phyloP scores from a whole-genome alignment of 257 asterid species.

The Schizonepeta tenuifolia region DNA sequence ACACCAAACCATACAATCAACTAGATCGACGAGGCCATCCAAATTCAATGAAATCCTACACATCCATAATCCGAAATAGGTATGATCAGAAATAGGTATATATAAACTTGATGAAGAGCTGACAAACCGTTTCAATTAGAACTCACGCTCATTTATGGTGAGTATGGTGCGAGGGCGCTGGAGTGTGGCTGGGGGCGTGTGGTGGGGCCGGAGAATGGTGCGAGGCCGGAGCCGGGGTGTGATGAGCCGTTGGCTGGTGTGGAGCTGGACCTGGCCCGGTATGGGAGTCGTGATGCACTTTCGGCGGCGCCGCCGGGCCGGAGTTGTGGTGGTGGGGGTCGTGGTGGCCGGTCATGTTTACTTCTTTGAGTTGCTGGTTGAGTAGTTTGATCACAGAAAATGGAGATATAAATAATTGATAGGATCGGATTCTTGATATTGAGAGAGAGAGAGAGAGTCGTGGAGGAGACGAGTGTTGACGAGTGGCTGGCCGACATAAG shows the following conservation, averaged over 20 bases:
- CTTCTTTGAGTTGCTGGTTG: neutral
- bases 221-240: conserved; percentile 20
- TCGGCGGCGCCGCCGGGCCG: conserved; percentile 26
- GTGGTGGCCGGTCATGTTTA: neutral
- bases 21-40: no score
- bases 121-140: conserved; percentile 33
- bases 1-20: no score
- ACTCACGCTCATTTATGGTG: no score
- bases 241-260: no score
- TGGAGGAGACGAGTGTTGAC: no score
- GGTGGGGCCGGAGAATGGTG: conserved; percentile 33
- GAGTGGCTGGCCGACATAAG: no score
- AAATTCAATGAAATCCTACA: no score
- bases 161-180: conserved; percentile 23
- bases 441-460: neutral
- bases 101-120: neutral
- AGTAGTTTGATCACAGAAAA: neutral
- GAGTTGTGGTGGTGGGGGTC: neutral
- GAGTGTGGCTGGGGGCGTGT: neutral
- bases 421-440: neutral
- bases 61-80: no score
- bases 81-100: no score
- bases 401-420: neutral
- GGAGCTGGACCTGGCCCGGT: neutral
- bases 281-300: conserved; percentile 1